phyloP scores from a whole-genome alignment of 352 stramenopile genomes.

The Globisporangium cylindrosporum region DNA sequence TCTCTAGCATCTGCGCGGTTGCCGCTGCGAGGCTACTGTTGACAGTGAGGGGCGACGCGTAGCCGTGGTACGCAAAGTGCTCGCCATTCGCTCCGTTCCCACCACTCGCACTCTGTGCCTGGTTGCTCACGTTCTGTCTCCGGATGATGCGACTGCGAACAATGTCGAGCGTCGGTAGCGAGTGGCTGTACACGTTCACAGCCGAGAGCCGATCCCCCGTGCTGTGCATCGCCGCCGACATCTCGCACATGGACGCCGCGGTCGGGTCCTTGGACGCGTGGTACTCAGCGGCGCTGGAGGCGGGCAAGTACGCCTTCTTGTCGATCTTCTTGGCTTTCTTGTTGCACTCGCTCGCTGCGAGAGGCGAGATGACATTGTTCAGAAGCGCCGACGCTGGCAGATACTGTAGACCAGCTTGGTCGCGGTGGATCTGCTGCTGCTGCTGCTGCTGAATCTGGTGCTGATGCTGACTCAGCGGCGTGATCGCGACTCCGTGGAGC shows the following conservation, averaged over 20 bases:
- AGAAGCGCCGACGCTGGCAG: slow-evolving; percentile 34
- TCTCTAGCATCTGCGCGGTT: slow-evolving; percentile 20
- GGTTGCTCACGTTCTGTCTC: slow-evolving; percentile 34
- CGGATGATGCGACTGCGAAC: slow-evolving; percentile 66
- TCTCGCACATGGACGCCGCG: slow-evolving; percentile 16
- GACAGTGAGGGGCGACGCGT: slow-evolving; percentile 13
- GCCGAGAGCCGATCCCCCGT: not conserved
- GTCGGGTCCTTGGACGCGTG: slow-evolving; percentile 21
- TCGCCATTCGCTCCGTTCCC: slow-evolving; percentile 23
- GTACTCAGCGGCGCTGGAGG: slow-evolving; percentile 5
- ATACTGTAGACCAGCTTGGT: slow-evolving; percentile 24
- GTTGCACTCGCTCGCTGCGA: slow-evolving; percentile 56
- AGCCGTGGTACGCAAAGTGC: slow-evolving; percentile 27
- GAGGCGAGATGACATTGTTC: slow-evolving; percentile 73
- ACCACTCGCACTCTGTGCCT: slow-evolving; percentile 11
- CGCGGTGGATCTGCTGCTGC: slow-evolving; percentile 4
- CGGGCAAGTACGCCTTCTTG: slow-evolving; percentile 41
- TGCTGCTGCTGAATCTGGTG: not conserved
- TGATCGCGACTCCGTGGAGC: slow-evolving; percentile 32
- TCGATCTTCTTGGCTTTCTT: slow-evolving; percentile 74
- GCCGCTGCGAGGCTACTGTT: slow-evolving; percentile 1
- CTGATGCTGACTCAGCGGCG: slow-evolving; percentile 21
- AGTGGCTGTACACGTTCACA: slow-evolving; percentile 21
- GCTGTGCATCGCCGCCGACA: slow-evolving; percentile 14
- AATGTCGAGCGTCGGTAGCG: slow-evolving; percentile 57